Conservation (phyloP, 176 grass and related monocot genomes). For the Bonia amplexicaulis region DNA sequence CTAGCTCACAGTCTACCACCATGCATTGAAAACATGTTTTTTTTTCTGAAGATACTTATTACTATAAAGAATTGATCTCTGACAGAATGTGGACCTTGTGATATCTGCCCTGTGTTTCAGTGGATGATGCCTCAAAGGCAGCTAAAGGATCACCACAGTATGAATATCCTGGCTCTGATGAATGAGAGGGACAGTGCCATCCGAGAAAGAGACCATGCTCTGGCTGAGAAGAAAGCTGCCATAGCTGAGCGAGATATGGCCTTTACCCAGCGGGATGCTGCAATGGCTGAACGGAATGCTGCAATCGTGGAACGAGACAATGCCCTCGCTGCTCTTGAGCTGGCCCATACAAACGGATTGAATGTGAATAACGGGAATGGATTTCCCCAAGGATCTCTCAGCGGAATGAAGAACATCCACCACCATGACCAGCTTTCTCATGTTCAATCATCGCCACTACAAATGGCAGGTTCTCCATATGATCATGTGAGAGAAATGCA, state of each 20-base stretch:
- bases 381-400: slow-evolving; percentile 41
- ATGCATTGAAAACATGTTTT: neutral
- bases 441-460: slow-evolving; percentile 56
- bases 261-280: slow-evolving; percentile 70
- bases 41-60: neutral
- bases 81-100: neutral
- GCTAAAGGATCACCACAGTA: slow-evolving; percentile 65
- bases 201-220: slow-evolving; percentile 67
- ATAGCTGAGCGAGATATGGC: slow-evolving; percentile 79
- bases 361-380: slow-evolving; percentile 41
- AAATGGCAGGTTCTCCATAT: slow-evolving; percentile 76
- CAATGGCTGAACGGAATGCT: slow-evolving; percentile 63
- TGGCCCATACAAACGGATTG: slow-evolving; percentile 48
- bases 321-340: slow-evolving; percentile 64
- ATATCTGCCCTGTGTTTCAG: slow-evolving; percentile 33
- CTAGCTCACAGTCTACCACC: neutral
- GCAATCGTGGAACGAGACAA: slow-evolving; percentile 81
- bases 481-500: slow-evolving; percentile 78
- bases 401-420: slow-evolving; percentile 39
- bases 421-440: slow-evolving; percentile 52
- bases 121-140: slow-evolving; percentile 91
- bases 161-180: slow-evolving; percentile 60
- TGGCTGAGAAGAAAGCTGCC: slow-evolving; percentile 84
- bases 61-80: neutral
- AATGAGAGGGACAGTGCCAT: slow-evolving; percentile 76